Evolutionary conservation across 176 grass and related monocot genomes (phyloP), one percentile per base, ranked within the genome.

Genomic region (Rhynchospora breviuscula): DNA sequence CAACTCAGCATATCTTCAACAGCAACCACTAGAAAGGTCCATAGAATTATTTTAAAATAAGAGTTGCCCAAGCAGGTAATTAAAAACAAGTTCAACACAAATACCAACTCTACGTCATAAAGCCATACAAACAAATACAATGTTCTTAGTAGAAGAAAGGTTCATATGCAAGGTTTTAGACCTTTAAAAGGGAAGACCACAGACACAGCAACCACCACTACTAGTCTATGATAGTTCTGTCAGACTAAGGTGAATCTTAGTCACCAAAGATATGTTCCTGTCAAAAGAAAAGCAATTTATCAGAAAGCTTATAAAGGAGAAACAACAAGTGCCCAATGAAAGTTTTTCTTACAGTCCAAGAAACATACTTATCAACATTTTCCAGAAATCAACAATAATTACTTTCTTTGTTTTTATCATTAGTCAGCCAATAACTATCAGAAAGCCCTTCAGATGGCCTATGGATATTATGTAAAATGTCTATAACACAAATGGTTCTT

Each of bases 1-100:
- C 84, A 85, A 93, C 88, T 88, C 90, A 91, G 89, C 92, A 91
- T 88, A 77, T 76, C 85, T 82, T 82, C 80, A 82, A 81, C 80
- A 82, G 59, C 80, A 52, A 82, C 80, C 80, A 82, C 80, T 82
- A 82, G 25, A 82, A 82, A 82, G 63, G 22, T 51, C 63, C 46
- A 63, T 66, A 21, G 63, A 63, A 82, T 66, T 62, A 82, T 67
- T 82, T 66, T 48, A 81, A 78, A 81, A 22, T 63, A 81, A 81
- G 78, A 81, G 78, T 47, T 80, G 56, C 17, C 78, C 22, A 19
- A 64, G 33, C 51, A 4, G 17, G 44, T 45, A 81, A 64, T 7
- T 6, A 17, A 64, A 63, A 45, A 4, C 47, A 64, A 10, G 21
- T 23, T 63, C 56, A 81, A 31, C 18, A 78, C 73, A 57, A 77